Base-by-base conservation (phyloP, 1,284 basidiomycete genomes). In the Apiotrichum brassicae region DNA sequence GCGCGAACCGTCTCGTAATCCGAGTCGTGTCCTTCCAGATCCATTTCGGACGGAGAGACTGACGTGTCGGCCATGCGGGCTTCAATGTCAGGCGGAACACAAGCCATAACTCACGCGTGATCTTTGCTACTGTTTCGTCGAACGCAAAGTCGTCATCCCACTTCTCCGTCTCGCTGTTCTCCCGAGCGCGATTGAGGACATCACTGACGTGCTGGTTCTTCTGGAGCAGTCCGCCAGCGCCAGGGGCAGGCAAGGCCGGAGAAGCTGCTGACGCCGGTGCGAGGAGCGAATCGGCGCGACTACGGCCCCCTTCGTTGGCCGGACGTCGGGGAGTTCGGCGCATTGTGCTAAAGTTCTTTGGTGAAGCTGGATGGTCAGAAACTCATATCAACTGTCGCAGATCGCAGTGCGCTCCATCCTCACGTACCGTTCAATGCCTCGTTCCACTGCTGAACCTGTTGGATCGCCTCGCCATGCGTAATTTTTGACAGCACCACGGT, bases 361-460 rank as follows among this genome's bases (percentile, higher is more conserved):
- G 76, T 5, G 78, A 77, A 19, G 74, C 68, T 57, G 73, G 72
- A 26, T 68, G 71, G 63, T 69, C 20, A 38, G 28, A 22, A 19
- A 44, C 16, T 34, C 6, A 18, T 54, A 23, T 46, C 14, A 34
- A 34, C 14, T 34, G 33, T 8, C 14, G 33, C 33, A n/a, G 13
- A 18, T 34, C 33, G n/a, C 33, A 8, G 33, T 5, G 11, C 9
- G 3, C 28, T 9, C n/a, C n/a, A 34, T 11, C 22, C n/a, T 13
- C 14, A 73, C 81, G 60, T 68, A 90, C 86, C 92, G 76, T 85
- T 92, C 48, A 98, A 75, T 0, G 92, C 92, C 68, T 97, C 88
- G 63, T 98, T 98, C 93, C 93, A 98, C 70, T 97, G 88, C 72
- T 95, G 92, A 19, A 98, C 94, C 62, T 87, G 85, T 65, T 91